Evolutionary conservation across 2,329 filamentous ascomycete genomes (phyloP).

Genomic region (Berkeleyomyces basicola): DNA sequence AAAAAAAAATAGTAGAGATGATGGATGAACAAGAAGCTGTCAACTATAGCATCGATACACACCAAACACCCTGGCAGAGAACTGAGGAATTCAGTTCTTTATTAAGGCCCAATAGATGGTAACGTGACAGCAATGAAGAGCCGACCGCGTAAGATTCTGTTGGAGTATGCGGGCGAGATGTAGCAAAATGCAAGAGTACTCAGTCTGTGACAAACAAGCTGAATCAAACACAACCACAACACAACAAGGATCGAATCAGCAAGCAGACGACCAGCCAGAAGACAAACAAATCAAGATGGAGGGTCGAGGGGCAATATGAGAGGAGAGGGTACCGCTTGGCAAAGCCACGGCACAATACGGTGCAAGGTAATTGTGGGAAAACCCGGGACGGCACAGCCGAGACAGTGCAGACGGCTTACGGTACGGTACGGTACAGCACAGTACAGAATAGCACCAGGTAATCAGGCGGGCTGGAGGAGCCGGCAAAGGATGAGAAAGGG

Average conservation of each 20-base stretch:
- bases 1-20: slow-evolving; percentile 2
- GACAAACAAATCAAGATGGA: not conserved
- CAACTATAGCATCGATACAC: not conserved
- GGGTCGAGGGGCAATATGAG: not conserved
- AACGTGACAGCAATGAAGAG: not conserved
- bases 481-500: slow-evolving; percentile 13
- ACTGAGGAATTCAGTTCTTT: not conserved
- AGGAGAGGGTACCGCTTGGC: slow-evolving; percentile 17
- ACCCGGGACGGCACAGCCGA: no score
- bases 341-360: not conserved
- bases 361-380: no score
- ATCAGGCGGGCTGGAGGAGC: not conserved
- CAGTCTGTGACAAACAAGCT: slow-evolving; percentile 9
- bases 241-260: not conserved
- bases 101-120: not conserved
- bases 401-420: not conserved
- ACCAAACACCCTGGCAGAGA: not conserved
- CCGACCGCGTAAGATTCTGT: not conserved
- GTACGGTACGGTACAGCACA: not conserved
- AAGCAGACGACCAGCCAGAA: slow-evolving; percentile 1
- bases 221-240: not conserved
- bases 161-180: not conserved
- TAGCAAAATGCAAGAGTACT: not conserved
- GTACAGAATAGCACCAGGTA: not conserved
- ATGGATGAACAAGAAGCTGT: not conserved